Conservation (phyloP, 495 filamentous ascomycete species). For the Trichoderma erinaceum region DNA sequence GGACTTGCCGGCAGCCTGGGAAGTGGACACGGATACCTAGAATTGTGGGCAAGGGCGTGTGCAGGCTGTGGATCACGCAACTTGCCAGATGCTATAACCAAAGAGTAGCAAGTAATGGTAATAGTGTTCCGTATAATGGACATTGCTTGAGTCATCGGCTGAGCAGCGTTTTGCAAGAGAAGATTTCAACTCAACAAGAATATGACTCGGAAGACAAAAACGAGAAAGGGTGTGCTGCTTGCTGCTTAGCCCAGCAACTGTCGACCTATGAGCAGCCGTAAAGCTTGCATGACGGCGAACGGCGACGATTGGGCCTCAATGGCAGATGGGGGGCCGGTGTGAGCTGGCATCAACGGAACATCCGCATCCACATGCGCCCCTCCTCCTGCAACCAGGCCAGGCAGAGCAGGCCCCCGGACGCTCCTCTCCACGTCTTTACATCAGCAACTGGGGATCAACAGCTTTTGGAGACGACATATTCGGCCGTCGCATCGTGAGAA, state of each 20-base stretch:
- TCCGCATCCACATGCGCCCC: conserved; percentile 5
- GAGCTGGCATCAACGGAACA: conserved; percentile 9
- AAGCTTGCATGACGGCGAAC: conserved; percentile 1
- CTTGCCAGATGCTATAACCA: not conserved
- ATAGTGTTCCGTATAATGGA: not conserved
- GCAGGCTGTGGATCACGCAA: not conserved
- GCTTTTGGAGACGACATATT: too few species aligned
- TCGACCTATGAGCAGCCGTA: not conserved
- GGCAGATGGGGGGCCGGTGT: not conserved
- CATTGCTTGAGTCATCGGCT: not conserved
- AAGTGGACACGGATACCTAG: not conserved
- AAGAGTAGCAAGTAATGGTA: not conserved
- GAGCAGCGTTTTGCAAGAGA: not conserved
- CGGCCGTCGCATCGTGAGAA: too few species aligned
- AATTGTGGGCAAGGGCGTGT: not conserved
- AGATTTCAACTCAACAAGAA: not conserved
- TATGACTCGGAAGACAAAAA: not conserved
- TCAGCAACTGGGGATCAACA: not conserved
- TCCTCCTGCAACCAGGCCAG: not conserved
- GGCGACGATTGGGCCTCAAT: conserved; percentile 10
- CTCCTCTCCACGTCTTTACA: not conserved
- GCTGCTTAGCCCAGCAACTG: not conserved
- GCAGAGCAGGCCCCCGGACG: too few species aligned
- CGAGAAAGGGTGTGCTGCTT: not conserved
- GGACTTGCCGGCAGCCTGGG: not conserved